Evolutionary conservation across 257 asterid genomes (phyloP).

Genomic region (Solanum appendiculatum): DNA sequence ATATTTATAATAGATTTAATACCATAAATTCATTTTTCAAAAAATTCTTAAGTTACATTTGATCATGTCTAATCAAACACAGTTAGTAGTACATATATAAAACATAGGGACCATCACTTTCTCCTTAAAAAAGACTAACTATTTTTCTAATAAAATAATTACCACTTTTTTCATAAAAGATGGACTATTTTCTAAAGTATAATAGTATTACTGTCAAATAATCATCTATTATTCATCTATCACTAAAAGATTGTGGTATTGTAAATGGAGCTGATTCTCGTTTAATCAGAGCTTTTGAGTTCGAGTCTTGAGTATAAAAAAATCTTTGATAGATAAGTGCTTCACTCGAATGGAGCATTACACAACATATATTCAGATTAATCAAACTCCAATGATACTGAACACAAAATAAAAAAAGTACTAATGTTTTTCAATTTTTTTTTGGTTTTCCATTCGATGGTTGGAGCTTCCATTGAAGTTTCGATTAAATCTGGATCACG

Average conservation of each 20-base stretch:
- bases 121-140: not conserved
- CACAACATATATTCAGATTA: too few relatives aligned
- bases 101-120: slow-evolving; percentile 3
- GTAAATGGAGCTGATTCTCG: not conserved
- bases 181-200: not conserved
- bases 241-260: not conserved
- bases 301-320: too few relatives aligned
- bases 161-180: not conserved
- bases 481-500: too few relatives aligned
- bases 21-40: not conserved
- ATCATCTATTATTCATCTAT: too few relatives aligned
- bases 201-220: not conserved
- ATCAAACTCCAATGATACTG: too few relatives aligned
- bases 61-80: not conserved
- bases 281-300: too few relatives aligned
- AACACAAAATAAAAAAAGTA: too few relatives aligned
- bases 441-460: too few relatives aligned
- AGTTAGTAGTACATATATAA: not conserved
- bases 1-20: not conserved
- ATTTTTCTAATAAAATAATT: not conserved
- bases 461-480: not conserved
- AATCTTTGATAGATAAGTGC: too few relatives aligned
- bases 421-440: too few relatives aligned
- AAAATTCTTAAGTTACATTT: not conserved
- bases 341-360: not conserved